Base-by-base conservation (phyloP, 192 early-diverging fungal genomes). In the Rhizoclosmatium globosum region DNA sequence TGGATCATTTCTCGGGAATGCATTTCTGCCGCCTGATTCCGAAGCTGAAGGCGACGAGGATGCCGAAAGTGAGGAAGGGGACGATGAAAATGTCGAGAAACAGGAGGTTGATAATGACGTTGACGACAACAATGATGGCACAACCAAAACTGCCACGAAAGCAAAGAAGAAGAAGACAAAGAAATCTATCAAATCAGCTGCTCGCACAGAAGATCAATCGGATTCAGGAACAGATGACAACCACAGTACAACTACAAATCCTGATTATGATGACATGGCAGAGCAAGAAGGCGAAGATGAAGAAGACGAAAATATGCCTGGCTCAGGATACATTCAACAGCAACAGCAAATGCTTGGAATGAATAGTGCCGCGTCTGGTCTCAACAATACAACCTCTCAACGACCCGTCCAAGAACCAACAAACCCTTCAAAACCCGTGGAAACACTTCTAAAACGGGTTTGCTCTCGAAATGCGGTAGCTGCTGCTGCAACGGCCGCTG, bases 311-410 rank as follows among this genome's bases (percentile, higher is more conserved):
- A 21, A 17, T 21, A 42, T 64, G 62, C 56, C 56, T 21, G 62
- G 41, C 7, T 11, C 7, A 11, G 62, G 62, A 11, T 41, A 42
- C 62, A 7, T 17, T 17, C 11, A 7, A 64, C 6, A 7, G 9
- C 31, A 31, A 31, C 31, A 31, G 31, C 31, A 31, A 31, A 31
- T 31, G 31, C 31, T 31, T 31, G 31, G 31, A 31, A 53, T 53
- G 9, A 64, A 64, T 1, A 17, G 11, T 38, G 9, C 42, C 31
- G 70, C 70, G 0, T 57, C 48, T 41, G 70, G 70, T 13, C 7
- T 72, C 62, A 72, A 72, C 53, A 72, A 53, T 17, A 72, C 70
- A 6, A 72, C 70, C 7, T 43, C 38, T 15, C 56, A 57, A 50
- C 48, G 70, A 17, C 70, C 70, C 4, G 15, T 46, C 13, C 67